These are phyloP conservation scores for Xylaria sp. DNA, from an alignment of 2,329 filamentous ascomycete genomes.

Conservation along the genomic window DNA sequence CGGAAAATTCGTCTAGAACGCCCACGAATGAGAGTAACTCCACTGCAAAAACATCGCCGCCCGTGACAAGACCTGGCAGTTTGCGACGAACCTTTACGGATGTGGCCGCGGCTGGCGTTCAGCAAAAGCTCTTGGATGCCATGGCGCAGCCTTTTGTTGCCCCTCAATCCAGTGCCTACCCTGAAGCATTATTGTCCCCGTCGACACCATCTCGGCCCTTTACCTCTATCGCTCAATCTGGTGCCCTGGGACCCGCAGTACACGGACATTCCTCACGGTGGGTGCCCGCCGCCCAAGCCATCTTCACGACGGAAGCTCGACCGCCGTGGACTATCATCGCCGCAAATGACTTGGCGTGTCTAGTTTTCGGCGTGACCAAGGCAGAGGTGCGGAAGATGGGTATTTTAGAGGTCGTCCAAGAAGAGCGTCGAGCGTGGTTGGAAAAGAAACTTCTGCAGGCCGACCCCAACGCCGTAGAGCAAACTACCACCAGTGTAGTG, in stretches of 20 bases:
- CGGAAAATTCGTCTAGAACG: slow-evolving; percentile 64
- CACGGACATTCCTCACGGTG: slow-evolving; percentile 92
- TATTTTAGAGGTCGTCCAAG: slow-evolving; percentile 92
- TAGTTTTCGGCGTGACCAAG: slow-evolving; percentile 99
- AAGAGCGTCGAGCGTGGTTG: slow-evolving; percentile 89
- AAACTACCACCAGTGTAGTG: slow-evolving; percentile 53
- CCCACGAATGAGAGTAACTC: slow-evolving; percentile 67
- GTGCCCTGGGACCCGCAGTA: slow-evolving; percentile 67
- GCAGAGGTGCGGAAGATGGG: slow-evolving; percentile 94
- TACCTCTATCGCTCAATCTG: slow-evolving; percentile 57
- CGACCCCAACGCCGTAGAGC: slow-evolving; percentile 60
- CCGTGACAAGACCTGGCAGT: slow-evolving; percentile 69
- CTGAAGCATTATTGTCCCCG: slow-evolving; percentile 57
- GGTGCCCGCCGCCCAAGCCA: slow-evolving; percentile 91
- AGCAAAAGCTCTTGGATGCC: slow-evolving; percentile 85
- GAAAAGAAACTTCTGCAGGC: slow-evolving; percentile 82
- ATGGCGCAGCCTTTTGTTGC: slow-evolving; percentile 83
- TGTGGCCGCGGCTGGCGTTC: slow-evolving; percentile 76
- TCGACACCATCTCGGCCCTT: slow-evolving; percentile 55
- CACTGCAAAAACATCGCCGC: slow-evolving; percentile 64
- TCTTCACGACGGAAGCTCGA: slow-evolving; percentile 93
- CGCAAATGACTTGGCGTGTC: slow-evolving; percentile 93
- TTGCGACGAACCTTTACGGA: slow-evolving; percentile 92
- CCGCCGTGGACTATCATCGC: slow-evolving; percentile 96
- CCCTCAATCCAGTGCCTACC: slow-evolving; percentile 53